These are phyloP conservation scores for Flaveria bidentis DNA, from an alignment of 129 eudicot genomes.

Conservation along the genomic window DNA sequence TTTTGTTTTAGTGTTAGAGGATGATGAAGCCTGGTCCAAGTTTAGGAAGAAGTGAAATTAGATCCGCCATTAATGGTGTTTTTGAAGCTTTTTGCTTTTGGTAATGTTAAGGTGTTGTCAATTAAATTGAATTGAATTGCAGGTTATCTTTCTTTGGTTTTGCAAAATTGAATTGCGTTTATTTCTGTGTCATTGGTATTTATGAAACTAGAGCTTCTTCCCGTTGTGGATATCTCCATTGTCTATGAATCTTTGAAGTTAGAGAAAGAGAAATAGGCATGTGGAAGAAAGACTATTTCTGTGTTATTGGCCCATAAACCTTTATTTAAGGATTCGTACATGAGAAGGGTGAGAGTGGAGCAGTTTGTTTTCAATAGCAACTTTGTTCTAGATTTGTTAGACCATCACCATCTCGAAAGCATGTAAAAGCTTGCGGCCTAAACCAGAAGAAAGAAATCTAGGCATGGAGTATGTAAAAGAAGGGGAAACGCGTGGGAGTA, in stretches of 20 bases:
- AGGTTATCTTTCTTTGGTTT: not conserved
- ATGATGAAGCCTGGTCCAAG: slow-evolving; percentile 30
- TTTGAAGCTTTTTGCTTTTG: slow-evolving; percentile 38
- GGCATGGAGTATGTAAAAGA: too few relatives aligned
- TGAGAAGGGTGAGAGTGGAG: too few relatives aligned
- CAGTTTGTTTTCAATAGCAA: too few relatives aligned
- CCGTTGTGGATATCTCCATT: not conserved
- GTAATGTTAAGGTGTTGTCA: slow-evolving; percentile 29
- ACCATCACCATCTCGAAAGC: too few relatives aligned
- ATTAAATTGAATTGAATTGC: slow-evolving; percentile 1
- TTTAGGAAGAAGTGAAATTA: slow-evolving; percentile 22
- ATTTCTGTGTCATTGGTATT: not conserved
- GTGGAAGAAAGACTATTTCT: too few relatives aligned
- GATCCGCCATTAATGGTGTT: slow-evolving; percentile 38
- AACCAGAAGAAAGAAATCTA: too few relatives aligned
- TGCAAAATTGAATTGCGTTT: not conserved
- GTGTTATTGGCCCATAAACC: too few relatives aligned
- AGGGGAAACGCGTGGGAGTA: too few relatives aligned
- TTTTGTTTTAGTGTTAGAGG: slow-evolving; percentile 20
- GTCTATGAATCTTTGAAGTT: not conserved
- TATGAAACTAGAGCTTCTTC: not conserved
- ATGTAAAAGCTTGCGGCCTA: too few relatives aligned
- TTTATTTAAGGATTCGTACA: too few relatives aligned
- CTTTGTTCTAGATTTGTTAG: too few relatives aligned
- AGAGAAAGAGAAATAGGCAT: too few relatives aligned